Evolutionary conservation across 176 grass and related monocot species (phyloP), one percentile per base, ranked within the genome.

Genomic region (sorghum (Sorghum bicolor)): DNA sequence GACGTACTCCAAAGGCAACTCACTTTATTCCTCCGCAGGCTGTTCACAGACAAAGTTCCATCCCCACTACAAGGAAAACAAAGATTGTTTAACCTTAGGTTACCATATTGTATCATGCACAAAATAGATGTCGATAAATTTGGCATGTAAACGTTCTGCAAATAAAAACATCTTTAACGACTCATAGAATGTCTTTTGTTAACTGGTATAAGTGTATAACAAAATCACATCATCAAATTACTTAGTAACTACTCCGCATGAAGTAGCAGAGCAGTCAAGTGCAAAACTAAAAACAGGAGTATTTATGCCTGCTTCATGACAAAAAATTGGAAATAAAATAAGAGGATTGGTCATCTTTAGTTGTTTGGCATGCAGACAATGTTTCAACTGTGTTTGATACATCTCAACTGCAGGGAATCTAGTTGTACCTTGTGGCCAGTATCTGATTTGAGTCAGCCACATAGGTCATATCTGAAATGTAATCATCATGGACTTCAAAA

Each of bases 401-500:
- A 29, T 85, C 22, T 24, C 17, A 10, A 63, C 34, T 75, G 44
- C 25, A 84, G 22, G 57, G 0, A 70, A 76, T 60, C 9, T 9
- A 80, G 70, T 76, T 40, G 8, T 83, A 96, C 93, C 96, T 96
- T 79, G 93, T 96, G 44, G 85, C 96, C 72, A 99, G 43, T 80
- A 99, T 94, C 90, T 99, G 91, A 87, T 87, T 94, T 75, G 89
- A 86, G 57, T 81, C 86, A 87, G 91, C 52, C 68, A 90, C 74
- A 81, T 87, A 99, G 57, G 83, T 89, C 79, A 96, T 86, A 82
- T 96, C 96, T 43, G 93, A 94, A 70, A 99, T 88, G 86, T 96
- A 99, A 90, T 99, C 93, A 92, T 99, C 91, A 90, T 99, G 93
- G 57, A 81, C 82, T 61, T 92, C 82, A 82, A 99, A 99, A 60